Percentiles rank a stretch among this genome's conserved stretches.
Conservation (phyloP, 768 basidiomycete species). For the Mycena belliarum region DNA sequence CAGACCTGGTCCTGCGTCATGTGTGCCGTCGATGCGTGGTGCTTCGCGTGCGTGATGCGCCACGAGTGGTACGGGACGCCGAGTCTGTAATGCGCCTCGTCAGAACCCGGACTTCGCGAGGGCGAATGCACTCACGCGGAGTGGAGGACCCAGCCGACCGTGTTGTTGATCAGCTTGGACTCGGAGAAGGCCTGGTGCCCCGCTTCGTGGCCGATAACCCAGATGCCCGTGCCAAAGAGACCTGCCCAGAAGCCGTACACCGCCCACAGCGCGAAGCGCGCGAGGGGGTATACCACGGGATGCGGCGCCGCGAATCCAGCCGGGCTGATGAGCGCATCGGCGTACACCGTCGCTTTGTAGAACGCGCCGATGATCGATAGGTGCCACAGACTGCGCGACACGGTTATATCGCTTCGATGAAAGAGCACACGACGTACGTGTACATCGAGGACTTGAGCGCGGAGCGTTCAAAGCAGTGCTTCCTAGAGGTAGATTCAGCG, state of each 20-base stretch:
- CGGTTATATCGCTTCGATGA: too few relatives aligned
- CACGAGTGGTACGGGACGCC: conserved; percentile 97
- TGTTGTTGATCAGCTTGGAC: conserved; percentile 88
- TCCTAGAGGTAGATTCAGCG: conserved; percentile 38
- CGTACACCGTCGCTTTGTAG: conserved; percentile 66
- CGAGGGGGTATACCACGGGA: conserved; percentile 63
- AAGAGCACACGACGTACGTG: conserved; percentile 46
- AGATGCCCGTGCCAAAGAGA: conserved; percentile 87
- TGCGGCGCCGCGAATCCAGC: conserved; percentile 50
- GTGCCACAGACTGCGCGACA: conserved; percentile 62
- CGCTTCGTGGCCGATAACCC: conserved; percentile 80
- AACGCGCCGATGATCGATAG: conserved; percentile 63
- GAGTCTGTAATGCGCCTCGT: too few relatives aligned
- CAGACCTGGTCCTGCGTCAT: conserved; percentile 96
- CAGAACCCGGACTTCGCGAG: conserved; percentile 8
- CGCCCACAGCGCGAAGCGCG: conserved; percentile 71
- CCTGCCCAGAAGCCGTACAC: conserved; percentile 82
- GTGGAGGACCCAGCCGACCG: conserved; percentile 90
- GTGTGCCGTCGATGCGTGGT: conserved; percentile 93
- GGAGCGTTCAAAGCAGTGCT: conserved; percentile 91
- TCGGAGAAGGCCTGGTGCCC: conserved; percentile 97
- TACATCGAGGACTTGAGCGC: conserved; percentile 78
- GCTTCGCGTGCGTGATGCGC: conserved; percentile 77
- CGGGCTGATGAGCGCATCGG: conserved; percentile 65
- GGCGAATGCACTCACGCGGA: conserved; percentile 49